phyloP scores from a whole-genome alignment of 148 eudicot genomes.

The Amaranthus hypochondriacus region DNA sequence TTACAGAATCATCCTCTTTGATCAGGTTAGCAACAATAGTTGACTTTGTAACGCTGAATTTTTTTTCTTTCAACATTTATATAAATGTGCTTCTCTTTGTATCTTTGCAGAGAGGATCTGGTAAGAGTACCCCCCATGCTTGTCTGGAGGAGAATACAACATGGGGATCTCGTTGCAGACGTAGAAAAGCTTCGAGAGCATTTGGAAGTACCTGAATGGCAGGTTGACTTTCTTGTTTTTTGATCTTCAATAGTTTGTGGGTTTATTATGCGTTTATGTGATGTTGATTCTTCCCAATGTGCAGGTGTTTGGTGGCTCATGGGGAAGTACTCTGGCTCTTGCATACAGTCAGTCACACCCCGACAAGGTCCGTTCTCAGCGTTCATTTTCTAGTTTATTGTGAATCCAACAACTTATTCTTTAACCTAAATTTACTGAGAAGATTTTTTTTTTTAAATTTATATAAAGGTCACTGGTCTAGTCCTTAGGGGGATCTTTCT shows the following conservation, averaged over 20 bases:
- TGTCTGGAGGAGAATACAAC: conserved; percentile 85
- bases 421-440: conserved; percentile 2
- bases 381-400: neutral
- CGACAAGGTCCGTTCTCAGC: conserved; percentile 46
- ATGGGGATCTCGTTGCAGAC: conserved; percentile 92
- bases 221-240: conserved; percentile 40
- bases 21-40: conserved; percentile 56
- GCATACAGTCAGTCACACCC: conserved; percentile 91
- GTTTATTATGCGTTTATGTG: neutral
- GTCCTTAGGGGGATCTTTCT: conserved; percentile 94
- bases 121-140: conserved; percentile 93
- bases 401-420: neutral
- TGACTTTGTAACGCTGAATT: conserved; percentile 3
- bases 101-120: conserved; percentile 78
- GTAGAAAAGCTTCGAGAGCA: conserved; percentile 83
- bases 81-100: neutral
- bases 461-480: conserved; percentile 81
- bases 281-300: conserved; percentile 16
- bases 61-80: neutral
- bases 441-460: conserved; percentile 3
- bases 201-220: conserved; percentile 91
- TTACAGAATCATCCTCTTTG: conserved; percentile 84
- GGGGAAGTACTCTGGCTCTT: conserved; percentile 99
- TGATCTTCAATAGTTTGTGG: neutral
- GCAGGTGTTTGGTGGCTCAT: conserved; percentile 98